These are phyloP conservation scores for Borovskyia barvae DNA, from an alignment of 208 protist genomes.

Conservation along the genomic window DNA sequence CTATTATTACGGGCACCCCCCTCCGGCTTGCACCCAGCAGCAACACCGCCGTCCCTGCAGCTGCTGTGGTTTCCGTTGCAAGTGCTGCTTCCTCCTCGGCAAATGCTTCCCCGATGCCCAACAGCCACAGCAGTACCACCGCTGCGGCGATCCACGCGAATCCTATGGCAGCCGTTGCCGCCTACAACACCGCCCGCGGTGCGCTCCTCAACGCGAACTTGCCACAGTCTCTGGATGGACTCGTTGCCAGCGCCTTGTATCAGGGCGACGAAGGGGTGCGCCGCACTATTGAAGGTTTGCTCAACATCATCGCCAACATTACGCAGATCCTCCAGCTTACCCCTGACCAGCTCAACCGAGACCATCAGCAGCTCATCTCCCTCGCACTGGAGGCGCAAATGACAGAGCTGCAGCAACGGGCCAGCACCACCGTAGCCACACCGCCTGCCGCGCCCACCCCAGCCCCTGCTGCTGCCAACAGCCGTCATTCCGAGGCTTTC, in stretches of 20 bases:
- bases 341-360: constrained; percentile 60
- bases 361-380: constrained; percentile 77
- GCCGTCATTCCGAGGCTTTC: constrained; percentile 39
- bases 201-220: constrained; percentile 69
- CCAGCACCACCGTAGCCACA: not conserved
- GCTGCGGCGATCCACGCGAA: constrained; percentile 22
- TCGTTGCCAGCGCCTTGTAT: constrained; percentile 58
- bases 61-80: not conserved
- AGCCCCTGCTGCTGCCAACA: not conserved
- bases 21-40: constrained; percentile 16
- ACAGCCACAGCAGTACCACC: constrained; percentile 1
- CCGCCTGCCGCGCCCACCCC: not conserved
- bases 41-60: not conserved
- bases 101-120: not conserved
- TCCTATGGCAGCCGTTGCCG: constrained; percentile 11
- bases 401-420: constrained; percentile 70
- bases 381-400: constrained; percentile 88
- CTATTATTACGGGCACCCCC: constrained; percentile 28
- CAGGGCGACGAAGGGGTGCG: constrained; percentile 67
- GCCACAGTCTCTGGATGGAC: constrained; percentile 65
- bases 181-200: constrained; percentile 33
- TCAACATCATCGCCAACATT: constrained; percentile 71
- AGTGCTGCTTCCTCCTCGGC: not conserved
- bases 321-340: constrained; percentile 69
- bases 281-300: constrained; percentile 42